A percentile compares a stretch with the other conserved stretches of the same genome.
Conservation (phyloP, 148 eudicot genomes). For the Selenicereus undatus region DNA sequence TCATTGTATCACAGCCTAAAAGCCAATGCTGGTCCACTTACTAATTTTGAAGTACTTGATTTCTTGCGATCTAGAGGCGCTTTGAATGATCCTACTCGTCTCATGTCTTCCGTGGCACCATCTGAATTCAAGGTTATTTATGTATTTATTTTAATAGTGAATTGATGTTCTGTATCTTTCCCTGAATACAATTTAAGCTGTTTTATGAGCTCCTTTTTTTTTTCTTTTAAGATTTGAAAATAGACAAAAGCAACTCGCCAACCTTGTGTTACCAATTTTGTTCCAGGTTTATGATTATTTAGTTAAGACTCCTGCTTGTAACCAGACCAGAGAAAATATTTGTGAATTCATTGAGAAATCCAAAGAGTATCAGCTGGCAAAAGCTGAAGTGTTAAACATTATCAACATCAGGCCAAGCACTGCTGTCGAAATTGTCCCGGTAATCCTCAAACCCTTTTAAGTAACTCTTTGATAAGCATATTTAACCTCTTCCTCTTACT, state of each 20-base stretch:
- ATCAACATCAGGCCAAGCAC: slow-evolving; percentile 63
- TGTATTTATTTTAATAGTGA: neutral
- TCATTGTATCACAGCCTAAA: slow-evolving; percentile 31
- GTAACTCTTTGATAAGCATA: neutral
- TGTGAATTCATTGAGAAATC: slow-evolving; percentile 40
- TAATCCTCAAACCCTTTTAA: slow-evolving; percentile 22
- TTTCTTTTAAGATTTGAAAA: neutral
- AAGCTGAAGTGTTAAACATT: slow-evolving; percentile 64
- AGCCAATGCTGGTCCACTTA: slow-evolving; percentile 40
- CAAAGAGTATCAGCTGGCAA: slow-evolving; percentile 46
- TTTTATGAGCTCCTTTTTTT: too few relatives aligned
- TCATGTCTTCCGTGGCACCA: slow-evolving; percentile 32
- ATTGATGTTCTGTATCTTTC: neutral
- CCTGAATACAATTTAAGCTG: neutral
- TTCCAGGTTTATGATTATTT: slow-evolving; percentile 80
- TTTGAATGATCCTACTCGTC: slow-evolving; percentile 34
- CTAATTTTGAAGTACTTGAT: slow-evolving; percentile 44
- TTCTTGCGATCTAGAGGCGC: slow-evolving; percentile 39
- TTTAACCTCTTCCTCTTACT: neutral
- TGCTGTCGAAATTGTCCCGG: slow-evolving; percentile 53
- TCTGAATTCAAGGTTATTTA: slow-evolving; percentile 62
- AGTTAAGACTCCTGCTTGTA: slow-evolving; percentile 51
- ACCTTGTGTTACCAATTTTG: slow-evolving; percentile 3
- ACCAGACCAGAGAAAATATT: slow-evolving; percentile 58
- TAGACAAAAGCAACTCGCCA: too few relatives aligned